Percentiles rank a stretch among this genome's conserved stretches.
phyloP scores from a whole-genome alignment of 192 early-diverging fungal genomes.

The Backusella psychrophila region DNA sequence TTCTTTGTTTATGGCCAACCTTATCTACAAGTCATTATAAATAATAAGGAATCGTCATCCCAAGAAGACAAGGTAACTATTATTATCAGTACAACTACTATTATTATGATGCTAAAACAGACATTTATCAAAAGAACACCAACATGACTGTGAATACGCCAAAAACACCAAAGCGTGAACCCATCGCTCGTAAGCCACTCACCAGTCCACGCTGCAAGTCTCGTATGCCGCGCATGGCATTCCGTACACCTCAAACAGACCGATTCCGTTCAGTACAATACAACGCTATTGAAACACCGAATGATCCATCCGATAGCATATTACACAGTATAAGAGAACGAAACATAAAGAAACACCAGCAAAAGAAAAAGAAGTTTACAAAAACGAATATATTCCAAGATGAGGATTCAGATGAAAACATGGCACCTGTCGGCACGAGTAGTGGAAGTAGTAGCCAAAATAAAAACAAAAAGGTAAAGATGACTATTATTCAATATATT shows the following conservation, averaged over 20 bases:
- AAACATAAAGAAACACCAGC: background rate
- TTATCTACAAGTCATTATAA: conserved; percentile 16
- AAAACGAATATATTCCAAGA: background rate
- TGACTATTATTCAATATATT: background rate
- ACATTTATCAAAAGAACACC: background rate
- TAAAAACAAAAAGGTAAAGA: background rate
- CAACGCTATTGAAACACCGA: background rate
- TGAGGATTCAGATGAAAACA: background rate
- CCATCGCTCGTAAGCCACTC: background rate
- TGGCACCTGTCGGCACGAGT: background rate
- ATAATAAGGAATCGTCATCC: background rate
- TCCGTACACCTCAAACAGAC: conserved; percentile 21
- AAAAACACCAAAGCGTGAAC: conserved; percentile 18
- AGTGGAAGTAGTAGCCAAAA: background rate
- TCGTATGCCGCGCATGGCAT: background rate
- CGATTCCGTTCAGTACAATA: background rate
- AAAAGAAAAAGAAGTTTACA: background rate
- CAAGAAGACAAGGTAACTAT: background rate
- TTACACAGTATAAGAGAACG: conserved; percentile 12
- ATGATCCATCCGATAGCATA: background rate
- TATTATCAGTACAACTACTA: too few species aligned
- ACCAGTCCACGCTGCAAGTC: conserved; percentile 8
- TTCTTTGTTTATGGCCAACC: conserved; percentile 46
- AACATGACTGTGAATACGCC: background rate
- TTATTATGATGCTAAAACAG: background rate